Evolutionary conservation across 768 basidiomycete species (phyloP).

Genomic region (Leccinellum rugosiceps): DNA sequence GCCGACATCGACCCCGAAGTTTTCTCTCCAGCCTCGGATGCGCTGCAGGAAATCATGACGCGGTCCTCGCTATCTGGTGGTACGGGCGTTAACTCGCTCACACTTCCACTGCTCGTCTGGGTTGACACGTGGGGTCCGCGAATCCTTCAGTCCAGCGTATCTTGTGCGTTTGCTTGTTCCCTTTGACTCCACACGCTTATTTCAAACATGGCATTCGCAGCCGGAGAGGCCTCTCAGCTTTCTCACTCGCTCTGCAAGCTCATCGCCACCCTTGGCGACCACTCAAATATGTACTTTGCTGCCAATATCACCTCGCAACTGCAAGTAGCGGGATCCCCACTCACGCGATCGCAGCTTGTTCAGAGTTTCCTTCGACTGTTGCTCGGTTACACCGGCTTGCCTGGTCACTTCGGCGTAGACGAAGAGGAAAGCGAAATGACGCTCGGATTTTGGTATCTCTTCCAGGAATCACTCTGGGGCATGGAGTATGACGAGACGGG

Average conservation of each 20-base stretch:
- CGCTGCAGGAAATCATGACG: constrained; percentile 74
- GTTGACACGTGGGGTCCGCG: constrained; percentile 49
- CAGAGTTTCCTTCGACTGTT: constrained; percentile 73
- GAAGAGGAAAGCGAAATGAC: constrained; percentile 89
- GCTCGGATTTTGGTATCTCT: constrained; percentile 84
- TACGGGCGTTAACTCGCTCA: constrained; percentile 63
- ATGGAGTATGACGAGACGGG: constrained; percentile 49
- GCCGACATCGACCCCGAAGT: constrained; percentile 43
- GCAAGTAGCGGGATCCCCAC: constrained; percentile 33
- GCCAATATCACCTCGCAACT: constrained; percentile 53
- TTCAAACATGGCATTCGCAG: constrained; percentile 9
- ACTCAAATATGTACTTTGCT: constrained; percentile 78
- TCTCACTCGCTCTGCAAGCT: constrained; percentile 79
- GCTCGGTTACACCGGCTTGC: constrained; percentile 69
- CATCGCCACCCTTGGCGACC: constrained; percentile 78
- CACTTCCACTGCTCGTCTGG: constrained; percentile 87
- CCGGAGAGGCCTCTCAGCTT: constrained; percentile 42
- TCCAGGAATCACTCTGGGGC: constrained; percentile 85
- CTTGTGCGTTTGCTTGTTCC: constrained; percentile 29
- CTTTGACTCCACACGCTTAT: neutral
- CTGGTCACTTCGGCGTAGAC: constrained; percentile 76
- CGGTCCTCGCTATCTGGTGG: constrained; percentile 73
- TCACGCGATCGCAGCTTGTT: constrained; percentile 48
- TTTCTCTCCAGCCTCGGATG: constrained; percentile 66
- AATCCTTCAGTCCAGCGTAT: constrained; percentile 40